Evolutionary conservation across 805 yeast species (phyloP).

Genomic region (Teunomyces gatunensis): DNA sequence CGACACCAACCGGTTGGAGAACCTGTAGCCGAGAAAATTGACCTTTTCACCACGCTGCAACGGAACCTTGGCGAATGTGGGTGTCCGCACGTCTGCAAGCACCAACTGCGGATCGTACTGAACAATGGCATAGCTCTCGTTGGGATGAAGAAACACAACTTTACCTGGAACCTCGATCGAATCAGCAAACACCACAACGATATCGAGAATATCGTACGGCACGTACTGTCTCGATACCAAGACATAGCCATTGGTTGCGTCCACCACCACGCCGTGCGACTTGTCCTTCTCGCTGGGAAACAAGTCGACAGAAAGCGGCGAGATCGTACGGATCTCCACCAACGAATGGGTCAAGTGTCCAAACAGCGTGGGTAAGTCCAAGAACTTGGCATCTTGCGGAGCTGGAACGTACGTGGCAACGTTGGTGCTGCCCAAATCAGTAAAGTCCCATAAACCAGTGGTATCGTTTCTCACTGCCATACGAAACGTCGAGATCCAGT

Average conservation of each 20-base stretch:
- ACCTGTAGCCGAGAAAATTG: slow-evolving; percentile 78
- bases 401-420: slow-evolving; percentile 47
- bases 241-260: slow-evolving; percentile 76
- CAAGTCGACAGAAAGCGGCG: slow-evolving; percentile 76
- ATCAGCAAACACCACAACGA: slow-evolving; percentile 79
- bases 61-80: slow-evolving; percentile 15
- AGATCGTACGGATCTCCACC: slow-evolving; percentile 62
- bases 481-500: slow-evolving; percentile 74
- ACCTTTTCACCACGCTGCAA: slow-evolving; percentile 73
- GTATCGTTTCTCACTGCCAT: slow-evolving; percentile 60
- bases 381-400: slow-evolving; percentile 66
- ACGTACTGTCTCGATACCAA: slow-evolving; percentile 74
- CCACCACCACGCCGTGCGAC: slow-evolving; percentile 78
- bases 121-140: slow-evolving; percentile 79
- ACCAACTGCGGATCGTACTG: slow-evolving; percentile 78
- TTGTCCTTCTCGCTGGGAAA: slow-evolving; percentile 58
- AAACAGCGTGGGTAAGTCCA: slow-evolving; percentile 66
- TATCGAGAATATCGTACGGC: slow-evolving; percentile 80
- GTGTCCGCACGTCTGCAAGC: slow-evolving; percentile 67
- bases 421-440: slow-evolving; percentile 58
- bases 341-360: slow-evolving; percentile 62
- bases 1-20: slow-evolving; percentile 63
- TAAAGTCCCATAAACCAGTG: slow-evolving; percentile 58
- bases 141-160: slow-evolving; percentile 83
- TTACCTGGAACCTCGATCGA: slow-evolving; percentile 76